A percentile compares a stretch with the other conserved stretches of the same genome.
Conservation (phyloP, 106 monocot species). For the Allium sativum region DNA sequence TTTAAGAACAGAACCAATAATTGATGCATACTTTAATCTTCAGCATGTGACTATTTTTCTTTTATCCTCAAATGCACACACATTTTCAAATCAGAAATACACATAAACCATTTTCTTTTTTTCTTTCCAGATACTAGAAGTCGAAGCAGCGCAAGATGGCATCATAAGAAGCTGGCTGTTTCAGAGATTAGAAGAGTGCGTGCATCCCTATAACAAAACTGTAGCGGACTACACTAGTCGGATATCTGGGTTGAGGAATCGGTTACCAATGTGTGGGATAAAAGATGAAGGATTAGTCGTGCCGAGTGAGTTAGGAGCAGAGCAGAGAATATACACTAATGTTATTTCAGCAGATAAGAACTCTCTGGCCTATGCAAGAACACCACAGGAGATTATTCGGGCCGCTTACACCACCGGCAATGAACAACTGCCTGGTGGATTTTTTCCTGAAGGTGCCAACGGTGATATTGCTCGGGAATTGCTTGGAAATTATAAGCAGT, state of each 20-base stretch:
- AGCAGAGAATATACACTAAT: slow-evolving; percentile 22
- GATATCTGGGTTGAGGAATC: slow-evolving; percentile 28
- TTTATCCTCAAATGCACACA: too few relatives aligned
- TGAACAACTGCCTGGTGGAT: slow-evolving; percentile 36
- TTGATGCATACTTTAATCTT: too few relatives aligned
- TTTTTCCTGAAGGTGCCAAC: slow-evolving; percentile 28
- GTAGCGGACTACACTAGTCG: slow-evolving; percentile 28
- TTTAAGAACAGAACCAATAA: too few relatives aligned
- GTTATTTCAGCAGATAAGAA: slow-evolving; percentile 24
- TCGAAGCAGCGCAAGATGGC: slow-evolving; percentile 45
- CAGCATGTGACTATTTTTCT: too few relatives aligned
- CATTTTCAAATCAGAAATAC: background rate
- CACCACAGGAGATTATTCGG: slow-evolving; percentile 27
- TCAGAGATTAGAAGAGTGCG: slow-evolving; percentile 7
- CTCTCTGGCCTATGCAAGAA: slow-evolving; percentile 27
- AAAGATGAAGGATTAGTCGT: slow-evolving; percentile 45
- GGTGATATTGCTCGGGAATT: slow-evolving; percentile 27
- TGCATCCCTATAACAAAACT: slow-evolving; percentile 32
- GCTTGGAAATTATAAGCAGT: background rate
- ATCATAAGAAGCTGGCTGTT: slow-evolving; percentile 26
- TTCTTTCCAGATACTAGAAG: slow-evolving; percentile 21
- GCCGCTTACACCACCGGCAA: slow-evolving; percentile 28
- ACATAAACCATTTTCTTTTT: background rate
- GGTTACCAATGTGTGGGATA: slow-evolving; percentile 28
- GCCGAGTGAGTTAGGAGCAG: slow-evolving; percentile 25